Conservation (phyloP, 163 green algal genomes). For the Dunaliella salina region DNA sequence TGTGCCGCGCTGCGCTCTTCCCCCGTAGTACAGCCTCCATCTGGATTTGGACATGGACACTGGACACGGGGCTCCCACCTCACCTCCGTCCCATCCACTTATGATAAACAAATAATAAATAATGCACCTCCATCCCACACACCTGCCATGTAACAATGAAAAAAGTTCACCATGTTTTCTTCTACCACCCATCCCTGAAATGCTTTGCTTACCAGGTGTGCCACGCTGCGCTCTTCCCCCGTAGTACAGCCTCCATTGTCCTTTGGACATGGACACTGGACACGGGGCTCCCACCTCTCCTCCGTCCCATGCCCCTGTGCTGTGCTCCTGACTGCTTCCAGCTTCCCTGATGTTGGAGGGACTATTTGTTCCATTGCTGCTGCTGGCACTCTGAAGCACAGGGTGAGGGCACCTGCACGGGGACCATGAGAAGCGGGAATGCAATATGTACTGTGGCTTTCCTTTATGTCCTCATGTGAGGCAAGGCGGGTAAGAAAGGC, state of each 20-base stretch:
- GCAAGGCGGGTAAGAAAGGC: too few species aligned
- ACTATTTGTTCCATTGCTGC: conserved; percentile 31
- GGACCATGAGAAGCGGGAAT: too few species aligned
- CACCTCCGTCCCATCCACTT: too few species aligned
- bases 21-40: conserved; percentile 85
- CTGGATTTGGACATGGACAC: conserved; percentile 76
- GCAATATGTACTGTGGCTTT: too few species aligned
- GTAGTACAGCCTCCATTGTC: conserved; percentile 84
- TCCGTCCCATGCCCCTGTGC: conserved; percentile 62
- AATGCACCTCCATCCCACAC: too few species aligned
- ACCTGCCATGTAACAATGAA: too few species aligned
- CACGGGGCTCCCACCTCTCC: conserved; percentile 77
- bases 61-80: too few species aligned
- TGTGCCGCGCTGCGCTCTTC: conserved; percentile 18
- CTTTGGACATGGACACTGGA: conserved; percentile 78
- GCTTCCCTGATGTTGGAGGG: conserved; percentile 41
- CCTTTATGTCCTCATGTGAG: too few species aligned
- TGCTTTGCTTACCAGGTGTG: conserved; percentile 10
- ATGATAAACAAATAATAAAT: too few species aligned
- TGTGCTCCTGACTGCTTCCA: conserved; percentile 27
- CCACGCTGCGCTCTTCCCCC: conserved; percentile 33
- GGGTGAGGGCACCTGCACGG: not conserved
- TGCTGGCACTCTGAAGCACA: not conserved
- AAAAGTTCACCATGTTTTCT: too few species aligned
- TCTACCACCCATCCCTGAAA: too few species aligned